Evolutionary conservation across 805 yeast genomes (phyloP).

Genomic region (Candida rishiriensis): DNA sequence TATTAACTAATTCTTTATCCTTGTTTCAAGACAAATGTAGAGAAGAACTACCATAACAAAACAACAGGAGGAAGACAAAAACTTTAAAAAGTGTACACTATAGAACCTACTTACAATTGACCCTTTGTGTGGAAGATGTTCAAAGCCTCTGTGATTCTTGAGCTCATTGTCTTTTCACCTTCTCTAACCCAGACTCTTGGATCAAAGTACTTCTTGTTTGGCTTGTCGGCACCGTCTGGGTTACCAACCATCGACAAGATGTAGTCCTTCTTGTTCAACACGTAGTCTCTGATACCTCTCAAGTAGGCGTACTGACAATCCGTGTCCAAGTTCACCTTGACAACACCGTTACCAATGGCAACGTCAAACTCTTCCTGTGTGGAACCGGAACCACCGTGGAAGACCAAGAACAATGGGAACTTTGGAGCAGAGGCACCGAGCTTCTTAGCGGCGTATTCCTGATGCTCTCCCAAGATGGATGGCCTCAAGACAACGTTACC

Average conservation of each 20-base stretch:
- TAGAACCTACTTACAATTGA: constrained; percentile 38
- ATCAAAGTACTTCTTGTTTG: constrained; percentile 99
- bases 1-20: no score
- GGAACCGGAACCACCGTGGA: constrained; percentile 99
- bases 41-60: no score
- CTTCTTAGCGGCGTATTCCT: constrained; percentile 75
- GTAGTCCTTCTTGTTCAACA: constrained; percentile 94
- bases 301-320: constrained; percentile 99
- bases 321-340: constrained; percentile 98
- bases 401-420: constrained; percentile 86
- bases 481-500: constrained; percentile 96
- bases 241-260: constrained; percentile 86
- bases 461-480: constrained; percentile 93
- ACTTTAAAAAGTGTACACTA: no score
- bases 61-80: no score
- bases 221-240: constrained; percentile 99
- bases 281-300: constrained; percentile 95
- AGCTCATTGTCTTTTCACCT: constrained; percentile 98
- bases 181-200: constrained; percentile 99
- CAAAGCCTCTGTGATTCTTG: constrained; percentile 81
- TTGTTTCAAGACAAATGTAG: no score
- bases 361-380: constrained; percentile 84
- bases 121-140: constrained; percentile 76
- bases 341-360: constrained; percentile 92
- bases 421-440: constrained; percentile 43